Evolutionary conservation across 2,329 filamentous ascomycete species (phyloP), one percentile per base, ranked within the genome.

Genomic region (Fusarium sp.): DNA sequence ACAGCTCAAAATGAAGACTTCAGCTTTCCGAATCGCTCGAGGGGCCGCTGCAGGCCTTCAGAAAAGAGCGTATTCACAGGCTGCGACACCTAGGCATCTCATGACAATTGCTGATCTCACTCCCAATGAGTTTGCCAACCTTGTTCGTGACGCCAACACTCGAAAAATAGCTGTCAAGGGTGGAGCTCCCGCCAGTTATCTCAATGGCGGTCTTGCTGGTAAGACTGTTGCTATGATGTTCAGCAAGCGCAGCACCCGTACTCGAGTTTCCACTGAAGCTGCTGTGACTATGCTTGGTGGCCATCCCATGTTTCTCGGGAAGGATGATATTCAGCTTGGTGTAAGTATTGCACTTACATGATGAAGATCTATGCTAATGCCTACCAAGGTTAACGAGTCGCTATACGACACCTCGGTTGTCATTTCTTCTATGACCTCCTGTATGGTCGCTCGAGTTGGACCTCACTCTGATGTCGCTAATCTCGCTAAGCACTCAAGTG

Each of bases 161-260:
- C 90, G 94, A 85, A 98, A 98, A 83, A 83, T 89, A 61, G 86
- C 90, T 63, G 90, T 96, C 85, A 97, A 97, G 82, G 89, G 90
- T 25, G 89, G 90, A 50, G 75, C 76, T 49, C 70, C 77, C 23
- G 90, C 92, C 6, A 81, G 85, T 57, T 84, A 86, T 47, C 85
- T 97, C 61, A 85, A 88, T 60, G 87, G 88, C 44, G 86, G 89
- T 16, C 85, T 99, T 71, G 83, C 88, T 2, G 93, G 94, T 59
- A 91, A 94, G 82, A 95, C 95, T 0, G 90, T 99, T 37, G 96
- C 96, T 75, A 93, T 99, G 91, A 94, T 97, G 88, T 99, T 99
- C 87, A 97, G 89, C 88, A 99, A 99, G 86, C 91, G 95, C 75
- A 97, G 93, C 78, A 99, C 96, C 18, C 90, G 96, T 68, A 99